Base-by-base conservation (phyloP, 1,139 yeast genomes). In the Meyerozyma carpophila region DNA sequence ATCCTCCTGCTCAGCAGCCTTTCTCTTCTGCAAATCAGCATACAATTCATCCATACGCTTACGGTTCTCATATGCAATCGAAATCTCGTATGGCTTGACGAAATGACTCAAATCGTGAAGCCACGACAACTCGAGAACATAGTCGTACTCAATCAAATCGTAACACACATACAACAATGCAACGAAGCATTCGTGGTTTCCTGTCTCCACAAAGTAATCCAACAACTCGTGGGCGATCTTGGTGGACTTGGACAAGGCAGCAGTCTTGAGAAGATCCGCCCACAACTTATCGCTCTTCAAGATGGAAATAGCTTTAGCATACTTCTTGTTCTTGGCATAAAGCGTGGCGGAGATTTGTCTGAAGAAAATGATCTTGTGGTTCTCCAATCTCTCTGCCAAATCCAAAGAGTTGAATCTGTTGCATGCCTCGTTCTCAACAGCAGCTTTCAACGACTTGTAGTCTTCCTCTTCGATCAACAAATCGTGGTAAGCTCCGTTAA, bases 391-490 rank as follows among this genome's bases (percentile, higher is more conserved):
- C 60, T 83, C 84, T 45, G 98, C 99, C 56, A 93, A 78, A 45
- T 88, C 97, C 55, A 94, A 73, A 45, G 94, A 88, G 65, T 93
- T 96, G 67, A 84, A 93, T 65, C 95, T 82, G 68, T 91, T 96
- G 65, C 85, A 86, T 32, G 89, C 77, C 55, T 72, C 77, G 47
- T 68, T 71, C 51, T 91, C 98, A 53, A 93, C 91, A 36, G 94
- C 87, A 50, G 84, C 84, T 56, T 85, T 81, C 61, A 93, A 76
- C 13, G 96, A 84, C 68, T 89, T 88, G 74, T 93, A 82, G 63
- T 93, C 98, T 66, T 90, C 95, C 68, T 93, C 98, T 71, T 93
- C 99, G 51, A 93, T 90, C 67, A 94, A 77, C 60, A 93, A 70
- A 58, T 91, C 96, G 61, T 93, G 98, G 70, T 93, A 91, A 21